These are phyloP conservation scores for Batkoa obscura DNA, from an alignment of 371 early-diverging fungal genomes.

Conservation along the genomic window DNA sequence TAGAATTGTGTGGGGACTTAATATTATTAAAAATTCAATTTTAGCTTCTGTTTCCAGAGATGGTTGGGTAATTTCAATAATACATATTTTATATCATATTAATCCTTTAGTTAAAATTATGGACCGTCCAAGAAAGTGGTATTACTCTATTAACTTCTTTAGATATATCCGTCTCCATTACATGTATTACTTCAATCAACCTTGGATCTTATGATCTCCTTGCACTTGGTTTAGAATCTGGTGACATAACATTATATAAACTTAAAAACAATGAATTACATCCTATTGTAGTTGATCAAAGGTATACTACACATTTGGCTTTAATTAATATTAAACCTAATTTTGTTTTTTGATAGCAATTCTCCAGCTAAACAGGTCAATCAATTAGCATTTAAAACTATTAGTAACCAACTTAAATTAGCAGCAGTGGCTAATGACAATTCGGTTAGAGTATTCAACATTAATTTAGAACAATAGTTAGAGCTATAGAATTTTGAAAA, in stretches of 20 bases:
- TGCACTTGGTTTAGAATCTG: constrained; percentile 71
- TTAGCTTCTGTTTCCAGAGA: constrained; percentile 90
- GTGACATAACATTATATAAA: constrained; percentile 38
- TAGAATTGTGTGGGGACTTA: constrained; percentile 84
- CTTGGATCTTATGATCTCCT: too few species aligned
- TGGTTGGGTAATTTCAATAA: constrained; percentile 60
- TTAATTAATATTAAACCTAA: too few species aligned
- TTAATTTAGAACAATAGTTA: too few species aligned
- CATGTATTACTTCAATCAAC: too few species aligned
- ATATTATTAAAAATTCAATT: constrained; percentile 60
- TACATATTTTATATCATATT: too few species aligned
- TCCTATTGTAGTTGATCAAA: constrained; percentile 20
- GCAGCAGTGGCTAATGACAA: background rate
- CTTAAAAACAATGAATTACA: too few species aligned
- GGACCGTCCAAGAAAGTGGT: constrained; percentile 18
- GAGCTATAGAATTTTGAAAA: too few species aligned
- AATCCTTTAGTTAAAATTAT: constrained; percentile 41
- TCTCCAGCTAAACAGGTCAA: background rate
- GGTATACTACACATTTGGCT: constrained; percentile 21
- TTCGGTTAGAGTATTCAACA: background rate
- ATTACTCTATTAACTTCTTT: constrained; percentile 3
- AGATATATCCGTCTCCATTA: constrained; percentile 7
- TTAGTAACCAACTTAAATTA: background rate
- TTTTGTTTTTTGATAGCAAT: background rate
- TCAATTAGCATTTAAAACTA: background rate